Percentiles rank a stretch among this genome's conserved stretches.
Evolutionary conservation across 192 early-diverging fungal genomes (phyloP).

Genomic region (Coemansia sp.): DNA sequence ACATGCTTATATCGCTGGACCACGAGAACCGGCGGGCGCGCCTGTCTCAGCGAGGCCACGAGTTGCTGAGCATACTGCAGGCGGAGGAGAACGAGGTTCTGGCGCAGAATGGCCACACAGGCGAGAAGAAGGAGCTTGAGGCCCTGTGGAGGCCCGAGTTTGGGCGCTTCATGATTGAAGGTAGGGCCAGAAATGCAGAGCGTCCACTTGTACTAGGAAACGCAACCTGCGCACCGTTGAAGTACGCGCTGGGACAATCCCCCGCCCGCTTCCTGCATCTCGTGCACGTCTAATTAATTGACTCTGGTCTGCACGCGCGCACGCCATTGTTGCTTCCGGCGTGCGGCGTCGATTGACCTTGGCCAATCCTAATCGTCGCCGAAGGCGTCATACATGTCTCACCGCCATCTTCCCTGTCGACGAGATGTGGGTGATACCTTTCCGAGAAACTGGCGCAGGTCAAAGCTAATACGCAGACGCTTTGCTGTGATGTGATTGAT

Average conservation of each 20-base stretch:
- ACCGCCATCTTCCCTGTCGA: no score
- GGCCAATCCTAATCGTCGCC: not conserved
- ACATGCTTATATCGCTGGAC: slow-evolving; percentile 81
- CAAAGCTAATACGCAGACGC: not conserved
- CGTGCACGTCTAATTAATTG: slow-evolving; percentile 17
- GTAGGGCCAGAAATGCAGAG: slow-evolving; percentile 11
- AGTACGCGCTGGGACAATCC: not conserved
- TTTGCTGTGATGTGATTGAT: not conserved
- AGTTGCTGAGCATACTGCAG: slow-evolving; percentile 67
- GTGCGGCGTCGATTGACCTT: not conserved
- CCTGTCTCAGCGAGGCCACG: slow-evolving; percentile 74
- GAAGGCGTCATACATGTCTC: slow-evolving; percentile 11
- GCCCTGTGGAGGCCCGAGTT: slow-evolving; percentile 95
- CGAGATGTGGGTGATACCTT: no score
- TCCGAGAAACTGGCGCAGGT: no score
- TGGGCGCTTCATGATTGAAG: slow-evolving; percentile 95
- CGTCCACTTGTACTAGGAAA: not conserved
- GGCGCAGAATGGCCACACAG: slow-evolving; percentile 12
- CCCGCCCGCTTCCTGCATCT: slow-evolving; percentile 3
- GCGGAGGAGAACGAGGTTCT: slow-evolving; percentile 62
- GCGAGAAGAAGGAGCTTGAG: slow-evolving; percentile 49
- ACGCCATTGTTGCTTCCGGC: not conserved
- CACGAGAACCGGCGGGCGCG: slow-evolving; percentile 62
- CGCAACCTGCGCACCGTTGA: not conserved
- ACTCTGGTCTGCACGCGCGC: not conserved